These are phyloP conservation scores for Umbilicus rupestris DNA, from an alignment of 164 flowering plant genomes.

Conservation along the genomic window DNA sequence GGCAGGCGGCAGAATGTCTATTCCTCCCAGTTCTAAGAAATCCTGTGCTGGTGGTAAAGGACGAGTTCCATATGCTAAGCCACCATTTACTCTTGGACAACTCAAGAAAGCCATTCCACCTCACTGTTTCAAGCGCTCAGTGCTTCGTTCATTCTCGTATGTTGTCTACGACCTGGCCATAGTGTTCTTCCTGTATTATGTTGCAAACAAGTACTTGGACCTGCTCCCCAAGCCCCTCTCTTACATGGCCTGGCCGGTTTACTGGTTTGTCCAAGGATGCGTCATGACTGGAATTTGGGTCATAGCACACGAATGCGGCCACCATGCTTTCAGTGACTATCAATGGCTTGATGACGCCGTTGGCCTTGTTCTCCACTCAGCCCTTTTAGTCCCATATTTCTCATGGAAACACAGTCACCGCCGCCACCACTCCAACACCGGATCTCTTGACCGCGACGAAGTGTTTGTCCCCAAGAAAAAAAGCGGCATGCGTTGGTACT, in stretches of 20 bases:
- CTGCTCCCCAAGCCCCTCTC: not conserved
- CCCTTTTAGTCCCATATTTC: not conserved
- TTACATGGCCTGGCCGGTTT: not conserved
- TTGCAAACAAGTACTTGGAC: not conserved
- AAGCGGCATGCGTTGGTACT: not conserved
- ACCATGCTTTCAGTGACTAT: not conserved
- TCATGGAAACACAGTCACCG: not conserved
- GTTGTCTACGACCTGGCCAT: not conserved
- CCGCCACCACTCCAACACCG: not conserved
- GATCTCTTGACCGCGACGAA: not conserved
- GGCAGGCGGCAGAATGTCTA: not conserved
- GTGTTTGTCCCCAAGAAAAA: not conserved
- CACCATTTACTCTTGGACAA: not conserved
- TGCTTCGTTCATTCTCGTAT: not conserved
- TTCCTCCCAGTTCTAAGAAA: not conserved
- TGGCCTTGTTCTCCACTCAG: not conserved
- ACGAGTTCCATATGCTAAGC: not conserved
- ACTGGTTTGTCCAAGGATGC: not conserved
- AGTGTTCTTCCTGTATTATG: not conserved
- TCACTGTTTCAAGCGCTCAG: not conserved
- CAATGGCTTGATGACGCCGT: not conserved
- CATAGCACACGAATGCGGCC: not conserved
- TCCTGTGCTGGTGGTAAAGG: not conserved
- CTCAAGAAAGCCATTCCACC: not conserved
- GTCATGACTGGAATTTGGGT: not conserved